Percentiles rank a stretch among this genome's conserved stretches.
Conservation (phyloP, 2,329 filamentous ascomycete species). For the Colletotrichum caudatum region DNA sequence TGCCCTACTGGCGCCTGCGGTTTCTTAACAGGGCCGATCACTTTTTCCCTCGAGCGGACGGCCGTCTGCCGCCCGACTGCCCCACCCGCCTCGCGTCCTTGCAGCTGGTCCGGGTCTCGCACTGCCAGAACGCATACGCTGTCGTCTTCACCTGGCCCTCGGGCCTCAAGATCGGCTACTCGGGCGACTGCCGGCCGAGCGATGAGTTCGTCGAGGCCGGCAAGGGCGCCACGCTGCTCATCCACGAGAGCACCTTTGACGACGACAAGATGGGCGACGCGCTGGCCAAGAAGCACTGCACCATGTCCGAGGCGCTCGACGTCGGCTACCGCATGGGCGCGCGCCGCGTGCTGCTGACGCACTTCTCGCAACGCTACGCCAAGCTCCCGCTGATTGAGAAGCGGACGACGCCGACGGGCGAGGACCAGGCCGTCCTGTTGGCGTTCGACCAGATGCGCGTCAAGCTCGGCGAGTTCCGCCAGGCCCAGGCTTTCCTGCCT, state of each 20-base stretch:
- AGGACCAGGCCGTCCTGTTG: constrained; percentile 74
- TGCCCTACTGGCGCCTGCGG: constrained; percentile 70
- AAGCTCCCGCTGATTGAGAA: constrained; percentile 71
- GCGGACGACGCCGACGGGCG: constrained; percentile 49
- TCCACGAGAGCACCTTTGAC: constrained; percentile 97
- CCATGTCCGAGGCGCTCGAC: constrained; percentile 84
- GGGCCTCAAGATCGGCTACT: constrained; percentile 90
- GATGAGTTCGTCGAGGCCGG: constrained; percentile 77
- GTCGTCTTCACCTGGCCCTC: constrained; percentile 82
- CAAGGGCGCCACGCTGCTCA: constrained; percentile 80
- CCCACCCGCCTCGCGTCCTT: constrained; percentile 73
- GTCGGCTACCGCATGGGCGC: constrained; percentile 85
- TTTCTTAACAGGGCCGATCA: constrained; percentile 44
- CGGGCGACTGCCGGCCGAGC: constrained; percentile 91
- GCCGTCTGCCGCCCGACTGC: constrained; percentile 57
- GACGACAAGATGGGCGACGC: constrained; percentile 85
- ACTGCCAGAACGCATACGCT: constrained; percentile 84
- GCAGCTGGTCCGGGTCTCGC: constrained; percentile 75
- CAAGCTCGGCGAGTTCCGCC: constrained; percentile 75
- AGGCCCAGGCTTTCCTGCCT: constrained; percentile 72
- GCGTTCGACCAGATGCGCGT: constrained; percentile 86
- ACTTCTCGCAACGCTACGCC: constrained; percentile 95
- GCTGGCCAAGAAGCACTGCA: constrained; percentile 88
- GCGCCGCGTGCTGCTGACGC: constrained; percentile 84
- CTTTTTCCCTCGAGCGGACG: constrained; percentile 40